A percentile compares a stretch with the other conserved stretches of the same genome.
Evolutionary conservation across 1,284 basidiomycete genomes (phyloP).

Genomic region (Heliocybe sulcata): DNA sequence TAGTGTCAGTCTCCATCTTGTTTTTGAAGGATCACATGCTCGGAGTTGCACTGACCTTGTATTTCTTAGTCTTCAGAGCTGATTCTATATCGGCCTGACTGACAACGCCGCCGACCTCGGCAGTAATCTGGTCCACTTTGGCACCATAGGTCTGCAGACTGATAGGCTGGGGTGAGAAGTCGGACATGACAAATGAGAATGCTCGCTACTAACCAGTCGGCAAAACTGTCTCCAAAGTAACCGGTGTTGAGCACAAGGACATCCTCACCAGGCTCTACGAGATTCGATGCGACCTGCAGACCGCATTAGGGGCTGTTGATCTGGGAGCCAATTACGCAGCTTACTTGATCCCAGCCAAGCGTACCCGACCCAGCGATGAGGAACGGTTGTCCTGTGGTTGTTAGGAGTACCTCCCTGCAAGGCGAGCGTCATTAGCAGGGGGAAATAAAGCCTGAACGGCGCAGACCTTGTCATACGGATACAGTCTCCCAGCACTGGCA

Average conservation of each 20-base stretch:
- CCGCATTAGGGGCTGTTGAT: not conserved
- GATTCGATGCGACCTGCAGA: slow-evolving; percentile 68
- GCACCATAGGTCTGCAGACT: slow-evolving; percentile 89
- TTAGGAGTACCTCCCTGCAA: slow-evolving; percentile 66
- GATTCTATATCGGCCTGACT: slow-evolving; percentile 55
- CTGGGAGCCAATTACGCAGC: not conserved
- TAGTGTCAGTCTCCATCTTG: not conserved
- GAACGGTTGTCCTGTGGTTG: slow-evolving; percentile 78
- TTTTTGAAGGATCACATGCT: not conserved
- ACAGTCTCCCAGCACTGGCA: slow-evolving; percentile 86
- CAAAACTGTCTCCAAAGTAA: slow-evolving; percentile 86
- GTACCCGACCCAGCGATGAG: slow-evolving; percentile 93
- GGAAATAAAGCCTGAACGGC: not conserved
- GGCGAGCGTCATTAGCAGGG: slow-evolving; percentile 1
- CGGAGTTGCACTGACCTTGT: slow-evolving; percentile 49
- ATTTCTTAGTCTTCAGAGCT: slow-evolving; percentile 79
- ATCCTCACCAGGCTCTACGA: slow-evolving; percentile 76
- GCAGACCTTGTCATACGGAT: slow-evolving; percentile 77
- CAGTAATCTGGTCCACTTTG: slow-evolving; percentile 81
- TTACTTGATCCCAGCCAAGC: slow-evolving; percentile 83
- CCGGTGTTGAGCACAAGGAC: slow-evolving; percentile 80
- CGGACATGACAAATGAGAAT: no score
- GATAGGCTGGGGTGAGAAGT: slow-evolving; percentile 1
- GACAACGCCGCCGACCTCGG: slow-evolving; percentile 78
- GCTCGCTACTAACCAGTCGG: slow-evolving; percentile 64